Evolutionary conservation across 2,329 filamentous ascomycete genomes (phyloP).

Genomic region (Truncatella angustata): DNA sequence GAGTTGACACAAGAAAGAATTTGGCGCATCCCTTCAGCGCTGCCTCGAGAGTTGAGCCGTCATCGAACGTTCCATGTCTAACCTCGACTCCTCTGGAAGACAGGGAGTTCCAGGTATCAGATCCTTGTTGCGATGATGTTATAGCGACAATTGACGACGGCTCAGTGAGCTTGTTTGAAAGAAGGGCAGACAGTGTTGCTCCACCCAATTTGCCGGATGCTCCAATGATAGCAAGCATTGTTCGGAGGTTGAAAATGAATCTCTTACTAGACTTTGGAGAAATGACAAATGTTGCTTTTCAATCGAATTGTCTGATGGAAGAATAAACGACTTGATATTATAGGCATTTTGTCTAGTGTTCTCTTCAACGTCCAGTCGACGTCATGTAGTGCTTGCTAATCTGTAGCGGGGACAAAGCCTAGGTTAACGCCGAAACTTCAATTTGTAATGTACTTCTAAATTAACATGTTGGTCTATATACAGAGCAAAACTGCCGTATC

Average conservation of each 20-base stretch:
- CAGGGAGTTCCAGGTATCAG: conserved; percentile 35
- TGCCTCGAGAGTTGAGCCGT: conserved; percentile 38
- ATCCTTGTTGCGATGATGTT: conserved; percentile 41
- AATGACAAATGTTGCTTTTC: too few relatives aligned
- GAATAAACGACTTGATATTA: too few relatives aligned
- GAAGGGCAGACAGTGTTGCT: conserved; percentile 48
- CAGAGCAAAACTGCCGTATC: not conserved
- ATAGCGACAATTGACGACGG: conserved; percentile 25
- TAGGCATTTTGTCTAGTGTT: too few relatives aligned
- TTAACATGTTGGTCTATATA: too few relatives aligned
- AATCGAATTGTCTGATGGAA: too few relatives aligned
- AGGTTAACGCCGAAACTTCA: not conserved
- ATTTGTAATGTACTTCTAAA: too few relatives aligned
- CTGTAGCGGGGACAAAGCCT: not conserved
- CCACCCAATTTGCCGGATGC: conserved; percentile 51
- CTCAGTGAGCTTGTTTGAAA: conserved; percentile 31
- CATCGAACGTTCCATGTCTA: conserved; percentile 51
- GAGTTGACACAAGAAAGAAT: conserved; percentile 52
- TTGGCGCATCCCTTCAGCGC: conserved; percentile 49
- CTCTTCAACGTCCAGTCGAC: not conserved
- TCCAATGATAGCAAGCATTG: conserved; percentile 46
- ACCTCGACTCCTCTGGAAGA: conserved; percentile 42
- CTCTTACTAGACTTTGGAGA: too few relatives aligned
- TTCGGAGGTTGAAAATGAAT: too few relatives aligned
- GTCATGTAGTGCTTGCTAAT: not conserved